Evolutionary conservation across 1,284 basidiomycete species (phyloP).

Genomic region (Meira miltonrushii): DNA sequence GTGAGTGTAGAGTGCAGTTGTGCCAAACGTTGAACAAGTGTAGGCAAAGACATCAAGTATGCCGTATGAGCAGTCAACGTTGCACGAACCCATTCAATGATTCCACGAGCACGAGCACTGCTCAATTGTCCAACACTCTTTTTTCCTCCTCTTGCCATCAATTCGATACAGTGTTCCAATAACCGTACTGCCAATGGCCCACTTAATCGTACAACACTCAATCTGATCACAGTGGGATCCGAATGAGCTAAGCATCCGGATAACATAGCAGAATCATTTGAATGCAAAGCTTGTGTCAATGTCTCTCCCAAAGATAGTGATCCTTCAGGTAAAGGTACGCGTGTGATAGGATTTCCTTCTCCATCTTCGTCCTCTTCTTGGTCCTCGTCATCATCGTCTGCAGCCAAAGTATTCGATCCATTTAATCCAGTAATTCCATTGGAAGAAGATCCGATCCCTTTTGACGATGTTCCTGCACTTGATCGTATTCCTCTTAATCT

Average conservation of each 20-base stretch:
- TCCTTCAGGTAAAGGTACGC: conserved; percentile 27
- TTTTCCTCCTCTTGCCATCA: conserved; percentile 61
- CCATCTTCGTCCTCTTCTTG: conserved; percentile 19
- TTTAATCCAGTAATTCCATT: neutral
- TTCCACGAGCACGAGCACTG: conserved; percentile 56
- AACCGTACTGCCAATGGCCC: conserved; percentile 83
- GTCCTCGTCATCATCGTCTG: conserved; percentile 21
- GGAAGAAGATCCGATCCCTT: neutral
- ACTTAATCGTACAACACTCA: conserved; percentile 81
- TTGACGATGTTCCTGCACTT: too few relatives aligned
- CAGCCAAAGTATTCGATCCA: conserved; percentile 3
- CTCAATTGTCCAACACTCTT: conserved; percentile 37
- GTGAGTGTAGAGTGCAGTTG: conserved; percentile 77
- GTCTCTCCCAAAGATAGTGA: conserved; percentile 79
- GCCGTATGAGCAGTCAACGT: conserved; percentile 82
- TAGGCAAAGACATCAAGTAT: conserved; percentile 88
- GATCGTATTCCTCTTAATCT: conserved; percentile 5
- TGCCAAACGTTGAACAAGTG: conserved; percentile 74
- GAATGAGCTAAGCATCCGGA: conserved; percentile 83
- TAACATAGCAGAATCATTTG: conserved; percentile 79
- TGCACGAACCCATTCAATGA: conserved; percentile 83
- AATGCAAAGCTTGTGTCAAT: conserved; percentile 92
- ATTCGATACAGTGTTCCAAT: conserved; percentile 80
- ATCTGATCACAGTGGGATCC: conserved; percentile 72
- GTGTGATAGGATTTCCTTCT: conserved; percentile 23